phyloP scores from a whole-genome alignment of 768 basidiomycete species.

The Pholiota conissans region DNA sequence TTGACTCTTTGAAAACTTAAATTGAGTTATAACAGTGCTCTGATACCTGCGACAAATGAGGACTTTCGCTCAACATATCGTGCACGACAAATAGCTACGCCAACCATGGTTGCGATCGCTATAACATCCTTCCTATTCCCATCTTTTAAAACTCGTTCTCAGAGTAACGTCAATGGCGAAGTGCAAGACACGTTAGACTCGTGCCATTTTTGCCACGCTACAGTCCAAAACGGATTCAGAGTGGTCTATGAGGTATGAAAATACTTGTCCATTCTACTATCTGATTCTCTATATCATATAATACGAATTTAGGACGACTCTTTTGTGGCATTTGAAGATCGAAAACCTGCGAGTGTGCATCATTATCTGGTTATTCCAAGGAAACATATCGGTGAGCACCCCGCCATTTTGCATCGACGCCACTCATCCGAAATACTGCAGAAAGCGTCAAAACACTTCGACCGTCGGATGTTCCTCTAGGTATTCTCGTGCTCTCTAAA shows the following conservation, averaged over 20 bases:
- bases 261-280: background rate
- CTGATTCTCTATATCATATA: background rate
- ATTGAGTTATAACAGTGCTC: no score
- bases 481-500: conserved; percentile 30
- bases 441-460: conserved; percentile 55
- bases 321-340: conserved; percentile 54
- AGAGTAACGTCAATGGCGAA: background rate
- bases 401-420: background rate
- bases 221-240: conserved; percentile 41
- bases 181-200: background rate
- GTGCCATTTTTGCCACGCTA: conserved; percentile 48
- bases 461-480: conserved; percentile 43
- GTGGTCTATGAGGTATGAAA: conserved; percentile 47
- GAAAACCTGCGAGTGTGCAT: conserved; percentile 44
- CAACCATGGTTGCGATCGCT: conserved; percentile 1
- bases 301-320: conserved; percentile 37
- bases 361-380: conserved; percentile 57
- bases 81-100: no score
- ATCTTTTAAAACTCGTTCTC: conserved; percentile 1
- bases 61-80: no score
- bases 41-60: no score
- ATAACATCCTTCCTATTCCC: background rate
- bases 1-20: no score
- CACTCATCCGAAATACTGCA: conserved; percentile 23
- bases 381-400: conserved; percentile 46